Percentiles rank a stretch among this genome's conserved stretches.
Conservation (phyloP, 1,284 basidiomycete species). For the Bondarzewia mesenterica region DNA sequence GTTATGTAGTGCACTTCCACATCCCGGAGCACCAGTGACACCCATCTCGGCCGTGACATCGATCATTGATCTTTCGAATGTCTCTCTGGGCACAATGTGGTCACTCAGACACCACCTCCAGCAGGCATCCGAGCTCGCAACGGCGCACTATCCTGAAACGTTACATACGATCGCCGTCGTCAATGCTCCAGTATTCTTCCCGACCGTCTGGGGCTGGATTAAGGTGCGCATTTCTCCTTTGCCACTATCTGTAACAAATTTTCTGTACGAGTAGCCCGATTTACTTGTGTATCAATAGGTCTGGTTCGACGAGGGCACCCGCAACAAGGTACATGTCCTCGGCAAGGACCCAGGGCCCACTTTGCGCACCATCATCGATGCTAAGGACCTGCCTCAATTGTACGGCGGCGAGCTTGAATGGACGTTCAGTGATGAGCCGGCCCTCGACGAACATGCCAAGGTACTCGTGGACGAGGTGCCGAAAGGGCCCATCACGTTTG, state of each 20-base stretch:
- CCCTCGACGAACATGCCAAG: conserved; percentile 40
- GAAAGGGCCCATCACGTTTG: conserved; percentile 43
- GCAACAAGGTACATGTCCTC: conserved; percentile 62
- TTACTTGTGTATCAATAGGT: conserved; percentile 25
- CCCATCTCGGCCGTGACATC: conserved; percentile 50
- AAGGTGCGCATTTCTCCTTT: conserved; percentile 33
- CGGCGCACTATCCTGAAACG: conserved; percentile 75
- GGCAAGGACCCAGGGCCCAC: conserved; percentile 44
- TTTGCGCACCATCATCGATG: conserved; percentile 45
- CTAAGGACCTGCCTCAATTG: conserved; percentile 46
- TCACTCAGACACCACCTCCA: conserved; percentile 60
- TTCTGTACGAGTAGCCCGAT: not conserved
- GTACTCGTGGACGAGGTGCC: conserved; percentile 36
- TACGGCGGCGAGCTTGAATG: conserved; percentile 70
- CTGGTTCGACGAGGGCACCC: conserved; percentile 73
- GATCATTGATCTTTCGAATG: conserved; percentile 65
- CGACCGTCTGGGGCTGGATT: conserved; percentile 73
- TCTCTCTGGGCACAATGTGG: conserved; percentile 61
- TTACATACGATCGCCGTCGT: conserved; percentile 57
- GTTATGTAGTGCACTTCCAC: conserved; percentile 59
- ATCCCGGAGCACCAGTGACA: conserved; percentile 21
- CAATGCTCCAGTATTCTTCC: conserved; percentile 71
- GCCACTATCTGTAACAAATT: not conserved
- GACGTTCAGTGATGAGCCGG: conserved; percentile 55
- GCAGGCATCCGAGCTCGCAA: conserved; percentile 64